Evolutionary conservation across 768 basidiomycete genomes (phyloP), one percentile per base, ranked within the genome.

Genomic region (Trametes punicea): DNA sequence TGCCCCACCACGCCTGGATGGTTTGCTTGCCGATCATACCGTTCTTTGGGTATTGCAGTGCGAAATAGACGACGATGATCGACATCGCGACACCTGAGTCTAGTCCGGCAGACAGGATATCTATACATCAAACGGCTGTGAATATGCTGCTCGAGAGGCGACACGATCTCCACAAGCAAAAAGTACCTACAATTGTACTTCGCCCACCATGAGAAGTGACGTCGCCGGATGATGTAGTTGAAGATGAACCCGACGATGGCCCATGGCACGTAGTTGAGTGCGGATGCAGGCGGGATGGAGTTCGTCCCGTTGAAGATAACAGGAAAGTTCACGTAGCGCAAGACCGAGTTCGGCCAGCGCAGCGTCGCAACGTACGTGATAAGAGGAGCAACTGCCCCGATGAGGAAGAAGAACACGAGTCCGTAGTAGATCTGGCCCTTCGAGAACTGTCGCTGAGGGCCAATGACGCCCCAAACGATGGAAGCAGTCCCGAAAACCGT

Each of bases 201-300:
- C 20, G 86, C 80, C 87, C 86, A 89, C 76, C 84, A 89, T 7
- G 79, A 73, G 67, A 89, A 90, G 64, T 84, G 76, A 55, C 80
- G 80, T 68, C 83, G 74, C 63, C 88, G 78, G 42, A 88, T 77
- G 23, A 84, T 65, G 66, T 77, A 88, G 65, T 90, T 91, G 74
- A 94, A 94, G 34, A 91, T 72, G 67, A 92, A 92, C 16, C 84
- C 83, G 36, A 85, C 78, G 58, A 84, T 74, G 61, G 85, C 80
- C 87, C 88, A 93, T 2, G 87, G 84, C 4, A 92, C 80, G 67
- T 87, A 95, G 70, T 96, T 95, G 67, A 93, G 76, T 6, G 91
- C 88, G 0, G 84, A 88, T 13, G 90, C 91, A 15, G 92, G 91
- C 3, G 93, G 93, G 49, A 94, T 90, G 49, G 71, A 72, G 29